Evolutionary conservation across 2,329 filamentous ascomycete species (phyloP), one percentile per base, ranked within the genome.

Genomic region (Fusarium oligoseptatum): DNA sequence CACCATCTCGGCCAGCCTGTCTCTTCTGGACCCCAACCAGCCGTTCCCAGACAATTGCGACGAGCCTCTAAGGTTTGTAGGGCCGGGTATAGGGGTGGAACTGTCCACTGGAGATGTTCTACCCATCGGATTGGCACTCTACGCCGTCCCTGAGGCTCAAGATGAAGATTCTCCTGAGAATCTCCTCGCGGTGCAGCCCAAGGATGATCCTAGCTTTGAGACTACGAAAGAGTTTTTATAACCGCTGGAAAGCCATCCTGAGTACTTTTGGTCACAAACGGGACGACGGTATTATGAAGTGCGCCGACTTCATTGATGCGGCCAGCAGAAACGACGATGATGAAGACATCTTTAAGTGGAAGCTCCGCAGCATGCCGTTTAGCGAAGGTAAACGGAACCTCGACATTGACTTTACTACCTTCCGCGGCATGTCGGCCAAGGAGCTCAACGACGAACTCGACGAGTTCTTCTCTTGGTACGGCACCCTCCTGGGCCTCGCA

Each of bases 341-440:
- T 2, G 6, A 50, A 12, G 6, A 15, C 1, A 10, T 32, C 9
- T 58, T 45, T 15, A 29, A 32, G 48, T 52, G 48, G 48, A 32
- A 52, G 3, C 48, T 52, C 48, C 48, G 55, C 15, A 32, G 27
- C 24, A 32, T 60, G 43, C 55, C 55, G 1, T 66, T 66, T 5
- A 39, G 32, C 9, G 63, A 66, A n/a, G 63, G 63, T 8, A 66
- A 66, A 24, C 9, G 55, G 8, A 66, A 60, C 12, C 9, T 66
- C 12, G 41, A 66, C 14, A 29, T 66, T 17, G 27, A 60, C 41
- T 24, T 39, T 37, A 24, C 55, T 7, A 24, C 36, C 3, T 58
- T 58, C 5, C 15, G 20, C 6, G 48, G 48, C 5, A 52, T 52
- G 48, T 52, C 48, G 2, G 48, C 48, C 10, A 52, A 52, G 15